Evolutionary conservation across 345 rosid species (phyloP), one percentile per base, ranked within the genome.

Genomic region (Streptanthus diversifolius): DNA sequence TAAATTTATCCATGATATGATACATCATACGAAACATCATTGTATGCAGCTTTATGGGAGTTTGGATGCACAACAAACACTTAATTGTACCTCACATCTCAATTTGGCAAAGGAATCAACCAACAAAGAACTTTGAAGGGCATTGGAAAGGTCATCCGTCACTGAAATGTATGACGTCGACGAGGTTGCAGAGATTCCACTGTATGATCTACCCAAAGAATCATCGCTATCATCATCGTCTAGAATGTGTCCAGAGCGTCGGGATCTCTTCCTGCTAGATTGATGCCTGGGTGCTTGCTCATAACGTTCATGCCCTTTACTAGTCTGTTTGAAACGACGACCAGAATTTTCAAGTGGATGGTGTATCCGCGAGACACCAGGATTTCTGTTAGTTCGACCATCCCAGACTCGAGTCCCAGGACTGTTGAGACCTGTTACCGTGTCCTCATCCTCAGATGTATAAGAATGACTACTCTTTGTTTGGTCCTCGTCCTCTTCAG

Each of bases 341-440:
- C 73, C 83, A 77, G 82, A 81, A 82, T 83, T 83, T 86, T 95
- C 99, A 79, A 95, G 97, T 5, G 99, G 99, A 83, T 92, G 99
- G 80, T 87, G 99, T 77, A 95, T 88, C 63, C 70, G 87, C 48
- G 96, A 83, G 69, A 82, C 85, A 73, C 83, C 73, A 73, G 73
- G 73, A 71, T 86, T 92, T 86, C 93, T 90, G 67, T 92, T 92
- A 19, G 82, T 90, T 78, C 81, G 88, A 37, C 86, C 92, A 87
- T 95, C 97, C 99, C 99, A 95, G 81, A 95, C 98, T 82, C 85
- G 88, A 61, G 90, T 95, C 77, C 86, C 98, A 43, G 97, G 97
- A 77, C 91, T 84, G 78, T 76, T 96, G 74, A 95, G 85, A 77
- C 99, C 99, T 13, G 84, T 88, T 53, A 85, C 84, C 0, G 86